Conservation (phyloP, 1,284 basidiomycete species). For the Rhodotorula mucilaginosa region DNA sequence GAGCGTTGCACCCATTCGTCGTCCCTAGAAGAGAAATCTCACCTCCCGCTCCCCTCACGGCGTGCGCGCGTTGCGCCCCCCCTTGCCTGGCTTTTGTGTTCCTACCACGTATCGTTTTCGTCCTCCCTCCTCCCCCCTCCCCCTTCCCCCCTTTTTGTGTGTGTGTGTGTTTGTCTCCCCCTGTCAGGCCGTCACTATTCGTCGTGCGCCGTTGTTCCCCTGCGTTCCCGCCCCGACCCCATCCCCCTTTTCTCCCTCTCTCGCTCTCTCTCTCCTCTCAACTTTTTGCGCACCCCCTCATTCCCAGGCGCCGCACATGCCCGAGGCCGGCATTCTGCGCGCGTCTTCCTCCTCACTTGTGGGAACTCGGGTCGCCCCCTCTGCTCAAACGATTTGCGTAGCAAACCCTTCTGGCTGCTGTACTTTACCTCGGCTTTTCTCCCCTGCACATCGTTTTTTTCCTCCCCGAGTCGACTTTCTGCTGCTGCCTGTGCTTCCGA, state of each 20-base stretch:
- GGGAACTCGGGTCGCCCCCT: background rate
- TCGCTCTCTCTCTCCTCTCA: too few species aligned
- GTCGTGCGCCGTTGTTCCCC: background rate
- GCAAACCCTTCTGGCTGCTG: background rate
- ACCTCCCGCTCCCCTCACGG: background rate
- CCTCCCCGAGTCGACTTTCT: background rate
- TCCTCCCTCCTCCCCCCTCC: background rate
- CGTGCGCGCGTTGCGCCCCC: too few species aligned
- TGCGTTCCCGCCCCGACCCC: background rate
- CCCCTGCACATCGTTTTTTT: background rate
- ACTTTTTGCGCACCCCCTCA: too few species aligned
- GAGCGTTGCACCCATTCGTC: background rate
- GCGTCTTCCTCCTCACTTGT: background rate
- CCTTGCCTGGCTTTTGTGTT: background rate
- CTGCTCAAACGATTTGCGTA: background rate
- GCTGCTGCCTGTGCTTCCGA: too few species aligned
- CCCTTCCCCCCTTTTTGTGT: background rate
- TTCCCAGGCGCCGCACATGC: too few species aligned
- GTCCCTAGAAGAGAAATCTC: background rate
- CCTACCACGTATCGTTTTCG: too few species aligned
- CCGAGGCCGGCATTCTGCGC: background rate
- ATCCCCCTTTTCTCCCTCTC: too few species aligned
- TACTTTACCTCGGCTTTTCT: constrained; percentile 1
- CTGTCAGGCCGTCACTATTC: background rate
- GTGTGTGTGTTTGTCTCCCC: background rate